Evolutionary conservation across 768 basidiomycete genomes (phyloP).

Genomic region (Suillus alpinus): DNA sequence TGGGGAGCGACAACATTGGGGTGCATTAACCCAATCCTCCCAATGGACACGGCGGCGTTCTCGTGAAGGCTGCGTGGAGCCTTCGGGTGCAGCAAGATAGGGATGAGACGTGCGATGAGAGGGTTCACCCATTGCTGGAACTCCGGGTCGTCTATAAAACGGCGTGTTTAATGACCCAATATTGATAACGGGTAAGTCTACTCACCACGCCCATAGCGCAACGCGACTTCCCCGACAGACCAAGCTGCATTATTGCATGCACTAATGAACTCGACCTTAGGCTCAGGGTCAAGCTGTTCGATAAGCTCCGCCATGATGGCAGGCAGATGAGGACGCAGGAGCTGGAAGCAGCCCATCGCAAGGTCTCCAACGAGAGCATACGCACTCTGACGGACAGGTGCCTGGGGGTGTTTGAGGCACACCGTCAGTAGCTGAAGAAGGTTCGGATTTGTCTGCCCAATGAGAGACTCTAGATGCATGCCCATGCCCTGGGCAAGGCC

Average conservation of each 20-base stretch:
- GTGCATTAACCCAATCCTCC: slow-evolving; percentile 91
- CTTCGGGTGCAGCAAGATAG: slow-evolving; percentile 89
- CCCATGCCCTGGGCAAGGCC: slow-evolving; percentile 95
- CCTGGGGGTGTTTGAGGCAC: slow-evolving; percentile 94
- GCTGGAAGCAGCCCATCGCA: slow-evolving; percentile 90
- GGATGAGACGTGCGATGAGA: slow-evolving; percentile 84
- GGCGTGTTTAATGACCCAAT: slow-evolving; percentile 8
- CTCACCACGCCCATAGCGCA: slow-evolving; percentile 83
- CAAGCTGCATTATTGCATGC: slow-evolving; percentile 99
- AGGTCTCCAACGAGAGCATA: slow-evolving; percentile 98
- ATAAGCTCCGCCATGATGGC: slow-evolving; percentile 89
- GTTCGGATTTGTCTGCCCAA: slow-evolving; percentile 68
- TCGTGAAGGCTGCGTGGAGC: slow-evolving; percentile 93
- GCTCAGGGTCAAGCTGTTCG: slow-evolving; percentile 87
- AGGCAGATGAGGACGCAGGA: slow-evolving; percentile 83
- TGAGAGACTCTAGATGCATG: slow-evolving; percentile 68
- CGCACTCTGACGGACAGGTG: slow-evolving; percentile 92
- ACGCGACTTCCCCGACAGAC: slow-evolving; percentile 98
- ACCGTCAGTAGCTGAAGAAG: slow-evolving; percentile 79
- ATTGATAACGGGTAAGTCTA: slow-evolving; percentile 6
- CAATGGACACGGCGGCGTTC: slow-evolving; percentile 98
- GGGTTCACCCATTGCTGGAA: slow-evolving; percentile 92
- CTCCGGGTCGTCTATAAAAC: slow-evolving; percentile 64
- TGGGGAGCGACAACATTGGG: slow-evolving; percentile 87
- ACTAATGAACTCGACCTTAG: slow-evolving; percentile 90